Evolutionary conservation across 2,329 filamentous ascomycete species (phyloP).

Genomic region (Ceratocystis variospora): DNA sequence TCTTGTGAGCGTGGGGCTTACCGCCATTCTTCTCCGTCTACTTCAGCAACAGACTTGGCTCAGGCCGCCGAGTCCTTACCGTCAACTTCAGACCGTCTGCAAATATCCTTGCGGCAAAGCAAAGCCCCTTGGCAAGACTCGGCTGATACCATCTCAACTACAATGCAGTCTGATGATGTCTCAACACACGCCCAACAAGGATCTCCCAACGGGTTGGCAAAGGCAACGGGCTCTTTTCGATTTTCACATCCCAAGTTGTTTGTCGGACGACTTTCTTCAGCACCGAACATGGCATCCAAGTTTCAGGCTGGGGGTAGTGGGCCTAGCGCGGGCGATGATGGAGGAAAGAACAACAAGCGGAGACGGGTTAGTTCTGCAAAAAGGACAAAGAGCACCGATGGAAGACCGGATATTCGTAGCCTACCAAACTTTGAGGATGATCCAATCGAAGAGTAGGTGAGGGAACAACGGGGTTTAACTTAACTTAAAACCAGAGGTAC

Average conservation of each 20-base stretch:
- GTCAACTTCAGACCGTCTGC: neutral
- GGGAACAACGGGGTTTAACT: neutral
- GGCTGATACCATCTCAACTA: neutral
- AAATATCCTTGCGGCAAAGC: neutral
- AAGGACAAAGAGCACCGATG: conserved; percentile 6
- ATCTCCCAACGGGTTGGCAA: neutral
- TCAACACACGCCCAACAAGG: neutral
- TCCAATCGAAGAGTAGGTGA: conserved; percentile 12
- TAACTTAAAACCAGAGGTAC: neutral
- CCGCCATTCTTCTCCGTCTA: neutral
- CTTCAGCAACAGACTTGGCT: neutral
- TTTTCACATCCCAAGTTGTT: conserved; percentile 14
- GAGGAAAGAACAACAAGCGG: conserved; percentile 1
- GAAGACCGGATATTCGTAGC: conserved; percentile 15
- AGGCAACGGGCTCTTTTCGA: neutral
- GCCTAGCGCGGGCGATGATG: neutral
- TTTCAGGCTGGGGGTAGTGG: neutral
- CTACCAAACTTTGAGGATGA: conserved; percentile 14
- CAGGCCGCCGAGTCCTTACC: neutral
- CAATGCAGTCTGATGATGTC: neutral
- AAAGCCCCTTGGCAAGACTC: neutral
- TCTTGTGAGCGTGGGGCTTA: neutral
- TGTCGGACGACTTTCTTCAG: conserved; percentile 13
- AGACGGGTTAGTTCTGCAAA: neutral
- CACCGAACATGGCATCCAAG: neutral